phyloP scores from a whole-genome alignment of 257 asterid genomes.

The Ophiorrhiza pumila region DNA sequence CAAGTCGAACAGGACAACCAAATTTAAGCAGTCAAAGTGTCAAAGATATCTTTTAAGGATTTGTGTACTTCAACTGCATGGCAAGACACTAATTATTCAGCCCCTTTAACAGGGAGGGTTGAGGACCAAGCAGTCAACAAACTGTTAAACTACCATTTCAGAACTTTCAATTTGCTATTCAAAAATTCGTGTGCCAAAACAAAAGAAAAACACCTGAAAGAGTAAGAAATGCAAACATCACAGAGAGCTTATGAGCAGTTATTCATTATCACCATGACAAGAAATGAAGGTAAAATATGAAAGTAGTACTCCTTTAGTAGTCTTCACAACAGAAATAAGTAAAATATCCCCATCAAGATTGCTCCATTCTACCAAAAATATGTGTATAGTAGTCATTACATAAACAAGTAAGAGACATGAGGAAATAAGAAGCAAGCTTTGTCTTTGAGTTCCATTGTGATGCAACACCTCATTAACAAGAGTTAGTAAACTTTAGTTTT shows the following conservation, averaged over 20 bases:
- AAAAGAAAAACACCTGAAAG: not conserved
- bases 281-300: not conserved
- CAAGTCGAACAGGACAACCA: not conserved
- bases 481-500: not conserved
- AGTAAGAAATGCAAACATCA: not conserved
- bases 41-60: slow-evolving; percentile 2
- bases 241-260: not conserved
- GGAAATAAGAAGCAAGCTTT: not conserved
- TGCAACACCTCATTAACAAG: slow-evolving; percentile 5
- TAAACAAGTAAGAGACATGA: not conserved
- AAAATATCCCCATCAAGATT: slow-evolving; percentile 11
- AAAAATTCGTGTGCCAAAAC: not conserved
- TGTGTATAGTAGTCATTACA: slow-evolving; percentile 4
- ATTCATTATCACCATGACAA: slow-evolving; percentile 1
- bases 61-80: not conserved
- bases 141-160: slow-evolving; percentile 3
- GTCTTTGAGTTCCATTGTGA: not conserved
- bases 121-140: not conserved
- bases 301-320: not conserved
- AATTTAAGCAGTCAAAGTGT: slow-evolving; percentile 1
- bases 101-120: slow-evolving; percentile 2
- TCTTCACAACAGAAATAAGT: not conserved
- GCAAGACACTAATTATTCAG: not conserved
- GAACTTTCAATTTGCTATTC: not conserved
- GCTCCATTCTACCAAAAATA: slow-evolving; percentile 7